Conservation (phyloP, 2,329 filamentous ascomycete species). For the Penicillium sp. region DNA sequence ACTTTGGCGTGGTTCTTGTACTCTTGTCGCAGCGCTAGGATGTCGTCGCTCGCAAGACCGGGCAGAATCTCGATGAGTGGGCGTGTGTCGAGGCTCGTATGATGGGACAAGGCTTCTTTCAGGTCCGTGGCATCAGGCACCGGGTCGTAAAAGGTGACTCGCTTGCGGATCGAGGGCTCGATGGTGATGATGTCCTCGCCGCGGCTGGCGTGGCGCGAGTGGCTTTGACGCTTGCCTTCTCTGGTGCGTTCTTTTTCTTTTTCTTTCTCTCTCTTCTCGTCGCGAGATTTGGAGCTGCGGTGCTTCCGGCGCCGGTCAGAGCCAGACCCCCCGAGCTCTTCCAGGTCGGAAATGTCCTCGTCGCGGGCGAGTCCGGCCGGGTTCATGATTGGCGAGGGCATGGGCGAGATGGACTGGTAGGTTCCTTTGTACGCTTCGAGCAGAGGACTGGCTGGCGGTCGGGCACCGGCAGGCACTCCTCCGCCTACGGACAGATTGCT, state of each 20-base stretch:
- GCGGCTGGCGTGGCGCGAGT: conserved; percentile 25
- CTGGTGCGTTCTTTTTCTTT: background rate
- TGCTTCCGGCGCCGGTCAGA: conserved; percentile 12
- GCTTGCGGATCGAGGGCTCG: conserved; percentile 53
- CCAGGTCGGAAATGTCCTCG: conserved; percentile 52
- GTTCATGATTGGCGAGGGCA: conserved; percentile 68
- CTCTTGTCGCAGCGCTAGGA: conserved; percentile 78
- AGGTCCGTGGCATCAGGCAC: conserved; percentile 73
- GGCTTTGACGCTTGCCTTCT: conserved; percentile 23
- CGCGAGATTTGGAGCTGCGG: background rate
- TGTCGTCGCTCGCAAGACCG: conserved; percentile 77
- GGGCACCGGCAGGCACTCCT: conserved; percentile 35
- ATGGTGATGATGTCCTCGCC: conserved; percentile 36
- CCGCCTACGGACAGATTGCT: conserved; percentile 36
- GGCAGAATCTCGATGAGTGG: conserved; percentile 81
- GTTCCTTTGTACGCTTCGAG: conserved; percentile 91
- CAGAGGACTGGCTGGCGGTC: conserved; percentile 71
- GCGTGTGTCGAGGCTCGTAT: conserved; percentile 63
- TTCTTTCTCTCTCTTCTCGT: conserved; percentile 16
- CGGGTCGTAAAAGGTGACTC: conserved; percentile 77
- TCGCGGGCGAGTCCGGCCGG: conserved; percentile 50
- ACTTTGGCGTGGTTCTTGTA: conserved; percentile 85
- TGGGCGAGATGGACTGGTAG: conserved; percentile 90
- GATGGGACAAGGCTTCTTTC: conserved; percentile 67
- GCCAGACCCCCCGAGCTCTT: conserved; percentile 31